These are phyloP conservation scores for Cryptosporidium meleagridis DNA, from an alignment of 169 alveolate species.

Conservation along the genomic window DNA sequence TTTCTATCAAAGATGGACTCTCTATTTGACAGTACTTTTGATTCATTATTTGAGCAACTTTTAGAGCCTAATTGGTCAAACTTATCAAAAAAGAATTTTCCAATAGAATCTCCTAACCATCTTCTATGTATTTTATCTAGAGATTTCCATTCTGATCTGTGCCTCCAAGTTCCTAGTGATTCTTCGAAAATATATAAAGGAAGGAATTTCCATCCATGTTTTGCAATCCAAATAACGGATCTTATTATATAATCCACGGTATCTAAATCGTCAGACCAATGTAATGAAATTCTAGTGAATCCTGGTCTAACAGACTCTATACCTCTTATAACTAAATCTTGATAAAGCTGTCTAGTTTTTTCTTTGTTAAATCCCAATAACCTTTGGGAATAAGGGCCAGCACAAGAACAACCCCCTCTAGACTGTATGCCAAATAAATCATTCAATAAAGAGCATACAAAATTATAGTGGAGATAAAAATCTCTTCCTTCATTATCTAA, in stretches of 20 bases:
- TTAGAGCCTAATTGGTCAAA: background rate
- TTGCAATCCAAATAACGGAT: constrained; percentile 88
- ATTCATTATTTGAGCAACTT: background rate
- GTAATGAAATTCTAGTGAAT: constrained; percentile 89
- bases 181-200: constrained; percentile 86
- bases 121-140: constrained; percentile 56
- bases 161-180: constrained; percentile 86
- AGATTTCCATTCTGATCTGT: constrained; percentile 76
- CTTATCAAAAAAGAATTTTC: constrained; percentile 9
- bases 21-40: background rate
- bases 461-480: constrained; percentile 89
- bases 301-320: constrained; percentile 92
- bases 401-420: constrained; percentile 95
- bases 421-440: constrained; percentile 94
- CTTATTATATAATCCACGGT: constrained; percentile 78
- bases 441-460: constrained; percentile 89
- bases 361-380: constrained; percentile 85
- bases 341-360: constrained; percentile 80
- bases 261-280: constrained; percentile 87
- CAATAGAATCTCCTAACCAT: constrained; percentile 62
- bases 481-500: constrained; percentile 8
- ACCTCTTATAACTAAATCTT: constrained; percentile 85
- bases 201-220: constrained; percentile 90
- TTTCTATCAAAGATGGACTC: background rate
- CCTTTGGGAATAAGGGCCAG: constrained; percentile 91